phyloP scores from a whole-genome alignment of 768 basidiomycete species.

The Punctularia strigosozonata region DNA sequence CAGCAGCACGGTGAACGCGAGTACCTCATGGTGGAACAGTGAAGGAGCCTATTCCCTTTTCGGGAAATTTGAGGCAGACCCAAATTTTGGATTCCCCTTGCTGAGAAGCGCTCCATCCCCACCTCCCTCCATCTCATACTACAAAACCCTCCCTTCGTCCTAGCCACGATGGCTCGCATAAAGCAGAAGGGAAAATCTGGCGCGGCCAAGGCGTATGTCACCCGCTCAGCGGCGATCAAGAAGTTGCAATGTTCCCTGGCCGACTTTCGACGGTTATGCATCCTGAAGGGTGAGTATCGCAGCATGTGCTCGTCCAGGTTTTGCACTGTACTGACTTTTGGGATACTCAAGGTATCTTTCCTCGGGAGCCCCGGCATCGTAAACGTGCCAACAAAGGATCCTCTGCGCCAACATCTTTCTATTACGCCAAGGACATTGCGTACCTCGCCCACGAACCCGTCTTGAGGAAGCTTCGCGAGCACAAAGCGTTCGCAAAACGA shows the following conservation, averaged over 20 bases:
- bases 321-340: slow-evolving; percentile 6
- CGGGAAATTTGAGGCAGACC: too few species aligned
- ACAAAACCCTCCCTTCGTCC: too few species aligned
- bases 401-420: slow-evolving; percentile 93
- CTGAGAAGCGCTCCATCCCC: slow-evolving; percentile 5
- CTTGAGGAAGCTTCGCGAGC: slow-evolving; percentile 84
- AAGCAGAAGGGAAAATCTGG: slow-evolving; percentile 82
- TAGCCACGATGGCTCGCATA: slow-evolving; percentile 65
- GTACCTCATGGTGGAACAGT: too few species aligned
- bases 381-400: slow-evolving; percentile 97
- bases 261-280: slow-evolving; percentile 94
- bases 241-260: slow-evolving; percentile 94
- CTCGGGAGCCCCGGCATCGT: slow-evolving; percentile 83
- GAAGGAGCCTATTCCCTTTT: too few species aligned
- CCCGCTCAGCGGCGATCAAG: slow-evolving; percentile 83
- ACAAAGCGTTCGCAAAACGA: slow-evolving; percentile 98
- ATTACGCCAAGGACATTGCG: slow-evolving; percentile 95
- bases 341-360: slow-evolving; percentile 74
- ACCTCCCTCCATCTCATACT: background rate
- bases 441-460: slow-evolving; percentile 97
- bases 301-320: background rate
- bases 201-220: slow-evolving; percentile 85
- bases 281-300: slow-evolving; percentile 71
- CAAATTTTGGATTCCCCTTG: too few species aligned
- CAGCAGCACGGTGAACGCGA: too few species aligned